Evolutionary conservation across 2,329 filamentous ascomycete species (phyloP).

Genomic region (Coniochaeta ligniaria): DNA sequence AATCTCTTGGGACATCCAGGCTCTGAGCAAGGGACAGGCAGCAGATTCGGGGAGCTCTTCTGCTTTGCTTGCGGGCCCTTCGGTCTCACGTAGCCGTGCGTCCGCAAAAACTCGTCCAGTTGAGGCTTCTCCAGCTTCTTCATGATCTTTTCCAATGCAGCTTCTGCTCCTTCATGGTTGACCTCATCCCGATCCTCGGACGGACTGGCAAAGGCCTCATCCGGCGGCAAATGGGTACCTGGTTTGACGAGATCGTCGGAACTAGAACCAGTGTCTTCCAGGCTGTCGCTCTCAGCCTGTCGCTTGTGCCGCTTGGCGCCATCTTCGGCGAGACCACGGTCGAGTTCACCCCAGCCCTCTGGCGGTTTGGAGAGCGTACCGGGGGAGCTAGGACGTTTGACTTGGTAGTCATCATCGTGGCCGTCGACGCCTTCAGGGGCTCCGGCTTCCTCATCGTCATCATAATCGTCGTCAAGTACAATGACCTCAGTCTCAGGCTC

Average conservation of each 20-base stretch:
- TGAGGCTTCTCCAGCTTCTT: background rate
- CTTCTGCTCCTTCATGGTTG: background rate
- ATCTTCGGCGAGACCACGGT: background rate
- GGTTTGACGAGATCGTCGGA: background rate
- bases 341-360: background rate
- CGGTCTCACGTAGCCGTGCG: background rate
- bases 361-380: background rate
- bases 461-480: background rate
- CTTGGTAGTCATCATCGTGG: background rate
- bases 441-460: background rate
- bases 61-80: background rate
- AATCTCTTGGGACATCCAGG: conserved; percentile 33
- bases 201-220: background rate
- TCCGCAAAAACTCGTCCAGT: background rate
- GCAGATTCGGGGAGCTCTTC: background rate
- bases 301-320: background rate
- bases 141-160: background rate
- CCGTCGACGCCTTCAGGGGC: background rate
- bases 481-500: background rate
- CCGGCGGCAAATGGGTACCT: background rate
- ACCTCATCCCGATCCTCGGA: background rate
- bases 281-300: background rate
- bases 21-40: background rate
- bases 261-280: background rate
- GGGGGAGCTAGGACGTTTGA: background rate